Evolutionary conservation across 139 green algal genomes (phyloP), one percentile per base, ranked within the genome.

Genomic region (Tetraselmis chui): DNA sequence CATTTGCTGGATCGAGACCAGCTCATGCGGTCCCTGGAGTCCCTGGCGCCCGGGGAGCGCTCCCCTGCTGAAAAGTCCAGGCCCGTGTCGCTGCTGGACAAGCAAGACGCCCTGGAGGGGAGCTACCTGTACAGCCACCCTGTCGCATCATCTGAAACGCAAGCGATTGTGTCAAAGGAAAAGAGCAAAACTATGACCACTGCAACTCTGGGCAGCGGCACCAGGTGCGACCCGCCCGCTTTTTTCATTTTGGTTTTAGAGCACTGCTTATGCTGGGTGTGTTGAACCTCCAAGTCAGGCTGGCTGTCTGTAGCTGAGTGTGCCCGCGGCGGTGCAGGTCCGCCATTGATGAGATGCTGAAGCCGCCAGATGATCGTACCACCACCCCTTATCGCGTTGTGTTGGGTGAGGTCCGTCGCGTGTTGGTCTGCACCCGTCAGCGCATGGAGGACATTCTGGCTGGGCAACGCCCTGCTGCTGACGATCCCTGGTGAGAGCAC

Each of bases 321-420:
- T 80, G 76, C 76, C 32, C 32, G 76, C 75, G 75, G 75, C 31
- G 27, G 29, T 28, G 76, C 27, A 74, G 75, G 78, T 5, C 22
- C 79, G 58, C 2, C 79, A 28, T 32, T 22, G 79, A 83, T 28
- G 1, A 27, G 79, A 31, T 74, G 31, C 45, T 78, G 11, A 75
- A 74, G 27, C 45, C 79, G 0, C n/a, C n/a, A n/a, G n/a, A n/a
- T n/a, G n/a, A n/a, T n/a, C 45, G 28, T 29, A 18, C 24, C 59
- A 58, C 32, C 79, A 95, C 91, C 23, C 96, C 96, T 24, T 99
- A 99, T 87, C 86, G 96, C 30, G 88, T 97, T 32, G 82, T 99
- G 32, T 90, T 99, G 31, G 91, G 89, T 0, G 91, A 97, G 67
- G 87, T 98, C 59, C 88, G 94, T 0, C 89, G 95, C 85, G 93